Percentiles rank a stretch among this genome's conserved stretches.
These are phyloP conservation scores for Seiridium unicorne DNA, from an alignment of 2,329 filamentous ascomycete genomes.

Conservation along the genomic window DNA sequence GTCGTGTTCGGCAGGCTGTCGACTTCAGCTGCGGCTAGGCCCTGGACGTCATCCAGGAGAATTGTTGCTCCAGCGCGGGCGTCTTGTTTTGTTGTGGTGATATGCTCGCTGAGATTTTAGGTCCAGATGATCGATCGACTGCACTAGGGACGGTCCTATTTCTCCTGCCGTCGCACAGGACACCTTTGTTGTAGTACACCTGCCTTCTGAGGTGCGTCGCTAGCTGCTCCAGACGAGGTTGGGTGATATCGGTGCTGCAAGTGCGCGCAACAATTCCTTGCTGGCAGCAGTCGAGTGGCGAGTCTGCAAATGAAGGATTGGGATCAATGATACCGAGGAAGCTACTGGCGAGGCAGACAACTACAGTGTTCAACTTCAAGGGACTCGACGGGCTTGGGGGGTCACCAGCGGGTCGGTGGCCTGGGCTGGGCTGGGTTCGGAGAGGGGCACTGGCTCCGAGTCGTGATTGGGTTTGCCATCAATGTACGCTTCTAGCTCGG, in stretches of 20 bases:
- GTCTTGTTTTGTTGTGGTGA: neutral
- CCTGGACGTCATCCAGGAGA: constrained; percentile 1
- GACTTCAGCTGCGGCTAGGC: neutral
- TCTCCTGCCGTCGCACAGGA: constrained; percentile 4
- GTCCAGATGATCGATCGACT: neutral
- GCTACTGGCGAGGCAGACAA: neutral
- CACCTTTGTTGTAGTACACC: constrained; percentile 1
- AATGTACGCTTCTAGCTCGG: too few relatives aligned
- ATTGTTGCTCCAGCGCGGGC: neutral
- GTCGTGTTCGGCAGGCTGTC: neutral
- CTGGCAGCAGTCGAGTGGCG: neutral
- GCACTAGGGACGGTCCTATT: too few relatives aligned
- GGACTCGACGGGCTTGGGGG: neutral
- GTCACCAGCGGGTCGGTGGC: neutral
- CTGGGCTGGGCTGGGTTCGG: neutral
- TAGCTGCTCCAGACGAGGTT: neutral
- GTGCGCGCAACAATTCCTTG: neutral
- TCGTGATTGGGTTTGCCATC: neutral
- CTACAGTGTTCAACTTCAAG: neutral
- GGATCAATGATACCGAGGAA: neutral
- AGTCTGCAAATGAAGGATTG: neutral
- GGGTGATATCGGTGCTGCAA: neutral
- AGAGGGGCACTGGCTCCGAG: neutral
- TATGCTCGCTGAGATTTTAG: neutral
- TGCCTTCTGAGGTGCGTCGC: neutral